Percentiles rank a stretch among this genome's conserved stretches.
Conservation (phyloP, 2,329 filamentous ascomycete species). For the Helicocarpus griseus region DNA sequence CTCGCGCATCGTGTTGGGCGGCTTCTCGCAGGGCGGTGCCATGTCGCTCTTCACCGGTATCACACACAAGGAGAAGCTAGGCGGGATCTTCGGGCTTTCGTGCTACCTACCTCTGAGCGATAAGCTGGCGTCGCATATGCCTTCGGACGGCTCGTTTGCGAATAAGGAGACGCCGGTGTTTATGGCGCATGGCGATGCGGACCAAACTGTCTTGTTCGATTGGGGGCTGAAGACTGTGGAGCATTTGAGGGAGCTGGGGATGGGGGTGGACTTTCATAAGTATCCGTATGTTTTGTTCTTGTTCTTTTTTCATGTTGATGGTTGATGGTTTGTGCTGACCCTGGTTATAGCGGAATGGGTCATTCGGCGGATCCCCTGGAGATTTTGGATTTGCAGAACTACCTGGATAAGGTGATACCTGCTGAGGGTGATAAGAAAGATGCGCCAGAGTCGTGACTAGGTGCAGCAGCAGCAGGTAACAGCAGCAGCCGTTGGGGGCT, state of each 20-base stretch:
- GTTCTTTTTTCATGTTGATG: constrained; percentile 31
- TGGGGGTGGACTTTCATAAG: constrained; percentile 63
- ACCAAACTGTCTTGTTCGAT: constrained; percentile 60
- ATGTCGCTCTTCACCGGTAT: constrained; percentile 75
- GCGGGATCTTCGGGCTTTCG: constrained; percentile 78
- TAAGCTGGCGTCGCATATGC: constrained; percentile 50
- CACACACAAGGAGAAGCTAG: constrained; percentile 64
- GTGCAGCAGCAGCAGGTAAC: not conserved
- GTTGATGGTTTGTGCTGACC: constrained; percentile 21
- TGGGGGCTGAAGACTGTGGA: constrained; percentile 61
- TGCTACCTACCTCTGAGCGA: constrained; percentile 66
- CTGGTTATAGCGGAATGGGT: constrained; percentile 47
- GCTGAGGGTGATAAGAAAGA: constrained; percentile 27
- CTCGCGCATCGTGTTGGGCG: constrained; percentile 69
- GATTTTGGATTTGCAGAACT: constrained; percentile 68
- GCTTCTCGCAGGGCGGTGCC: constrained; percentile 65
- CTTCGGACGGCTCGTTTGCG: constrained; percentile 39
- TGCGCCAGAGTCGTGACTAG: not conserved
- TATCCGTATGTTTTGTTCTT: constrained; percentile 54
- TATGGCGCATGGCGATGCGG: constrained; percentile 76
- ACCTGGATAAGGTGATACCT: constrained; percentile 45
- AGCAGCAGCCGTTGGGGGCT: not conserved
- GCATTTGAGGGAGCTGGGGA: constrained; percentile 58
- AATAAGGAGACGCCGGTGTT: constrained; percentile 75
- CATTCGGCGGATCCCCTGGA: constrained; percentile 71